Base-by-base conservation (phyloP, 805 yeast species). In the Ogataea glucozyma region DNA sequence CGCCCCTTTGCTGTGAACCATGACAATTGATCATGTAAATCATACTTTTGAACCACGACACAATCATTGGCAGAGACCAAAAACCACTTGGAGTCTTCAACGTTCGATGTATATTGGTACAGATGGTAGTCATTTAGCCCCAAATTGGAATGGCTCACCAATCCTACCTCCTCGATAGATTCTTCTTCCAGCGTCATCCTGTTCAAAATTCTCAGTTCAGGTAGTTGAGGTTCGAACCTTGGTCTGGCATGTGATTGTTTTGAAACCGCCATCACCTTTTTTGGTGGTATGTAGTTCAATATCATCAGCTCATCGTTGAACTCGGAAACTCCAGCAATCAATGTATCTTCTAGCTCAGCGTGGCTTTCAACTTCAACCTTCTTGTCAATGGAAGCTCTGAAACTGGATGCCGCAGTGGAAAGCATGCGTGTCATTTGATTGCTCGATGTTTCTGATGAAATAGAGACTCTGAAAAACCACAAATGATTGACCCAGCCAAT, bases 401-500 rank as follows among this genome's bases (percentile, higher is more conserved):
- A 75, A 3, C 78, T 72, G 2, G 79, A 72, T 0, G 79, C 72
- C 0, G 83, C 78, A 4, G 79, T 68, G 6, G 78, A 70, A 14
- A 86, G 73, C 40, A 81, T 66, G 23, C 43, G 44, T 1, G 70
- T 58, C 22, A 69, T 60, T 42, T 49, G 48, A 7, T 14, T 41
- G 10, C 38, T 9, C 5, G 49, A 27, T 12, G 22, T 18, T 9
- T 23, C 26, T 5, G 46, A 12, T 2, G 49, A 12, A 2, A 42
- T 6, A 1, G 49, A 44, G 3, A 59, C 42, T 41, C 56, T 51
- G 21, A 63, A 56, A 26, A 88, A 64, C 95, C 96, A 90, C 3
- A 91, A 70, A 49, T 81, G 76, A 47, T 79, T 73, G 3, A 80
- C 85, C 98, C 98, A 93, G 0, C 90, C 95, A 19, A 93, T 73